A percentile compares a stretch with the other conserved stretches of the same genome.
Evolutionary conservation across 2,329 filamentous ascomycete genomes (phyloP).

Genomic region (Aspergillus viridinutans): DNA sequence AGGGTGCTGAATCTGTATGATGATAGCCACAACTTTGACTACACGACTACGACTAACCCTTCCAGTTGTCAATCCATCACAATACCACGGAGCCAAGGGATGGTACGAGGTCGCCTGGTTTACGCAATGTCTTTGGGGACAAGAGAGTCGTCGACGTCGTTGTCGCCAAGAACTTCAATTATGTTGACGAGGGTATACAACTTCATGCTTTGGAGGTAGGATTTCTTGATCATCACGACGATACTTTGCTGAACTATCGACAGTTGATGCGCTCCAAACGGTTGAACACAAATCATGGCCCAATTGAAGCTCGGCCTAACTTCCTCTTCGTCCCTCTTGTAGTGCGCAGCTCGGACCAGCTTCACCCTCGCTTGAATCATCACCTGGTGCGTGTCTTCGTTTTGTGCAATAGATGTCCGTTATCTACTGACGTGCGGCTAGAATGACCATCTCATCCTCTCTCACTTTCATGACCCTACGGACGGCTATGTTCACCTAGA

Average conservation of each 20-base stretch:
- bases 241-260: constrained; percentile 24
- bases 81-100: constrained; percentile 17
- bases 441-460: constrained; percentile 84
- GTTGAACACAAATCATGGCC: constrained; percentile 69
- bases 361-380: constrained; percentile 32
- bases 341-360: constrained; percentile 27
- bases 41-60: background rate
- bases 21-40: background rate
- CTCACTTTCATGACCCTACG: constrained; percentile 71
- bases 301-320: constrained; percentile 68
- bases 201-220: constrained; percentile 65
- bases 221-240: background rate
- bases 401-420: background rate
- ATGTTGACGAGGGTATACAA: constrained; percentile 70
- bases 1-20: constrained; percentile 19
- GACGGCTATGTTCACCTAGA: constrained; percentile 75
- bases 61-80: background rate
- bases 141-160: constrained; percentile 71
- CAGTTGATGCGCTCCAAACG: constrained; percentile 75
- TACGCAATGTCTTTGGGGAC: constrained; percentile 40
- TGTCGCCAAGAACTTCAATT: constrained; percentile 74
- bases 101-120: constrained; percentile 16
- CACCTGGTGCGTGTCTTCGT: constrained; percentile 36
- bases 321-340: constrained; percentile 80
- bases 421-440: constrained; percentile 14